A percentile compares a stretch with the other conserved stretches of the same genome.
Evolutionary conservation across 495 filamentous ascomycete species (phyloP).

Genomic region (Penicillium malachiteum): DNA sequence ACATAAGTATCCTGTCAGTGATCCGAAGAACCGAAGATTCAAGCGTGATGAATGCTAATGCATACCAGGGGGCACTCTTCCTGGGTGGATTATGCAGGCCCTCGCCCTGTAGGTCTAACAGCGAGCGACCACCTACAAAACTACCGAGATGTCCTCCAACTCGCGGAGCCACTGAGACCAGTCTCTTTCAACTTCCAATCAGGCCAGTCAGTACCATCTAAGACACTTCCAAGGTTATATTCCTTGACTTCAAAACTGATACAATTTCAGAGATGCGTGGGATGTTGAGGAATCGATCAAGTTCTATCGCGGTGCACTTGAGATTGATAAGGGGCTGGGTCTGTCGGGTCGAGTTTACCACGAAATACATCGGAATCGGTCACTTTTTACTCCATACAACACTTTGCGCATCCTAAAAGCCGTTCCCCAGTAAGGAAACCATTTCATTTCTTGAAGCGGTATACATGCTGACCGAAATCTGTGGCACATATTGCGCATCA

Average conservation of each 20-base stretch:
- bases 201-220: conserved; percentile 17
- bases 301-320: conserved; percentile 23
- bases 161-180: conserved; percentile 12
- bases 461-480: neutral
- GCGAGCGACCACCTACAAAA: conserved; percentile 16
- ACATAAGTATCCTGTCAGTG: conserved; percentile 23
- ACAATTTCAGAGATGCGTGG: conserved; percentile 21
- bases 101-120: conserved; percentile 17
- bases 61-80: conserved; percentile 15
- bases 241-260: neutral
- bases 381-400: conserved; percentile 26
- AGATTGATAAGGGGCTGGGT: conserved; percentile 24
- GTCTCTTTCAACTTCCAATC: conserved; percentile 25
- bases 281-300: conserved; percentile 25
- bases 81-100: conserved; percentile 24
- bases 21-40: neutral
- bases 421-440: conserved; percentile 21
- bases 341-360: conserved; percentile 24
- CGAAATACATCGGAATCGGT: conserved; percentile 31
- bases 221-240: neutral
- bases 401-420: conserved; percentile 16
- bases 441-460: neutral
- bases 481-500: conserved; percentile 16
- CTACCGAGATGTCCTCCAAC: conserved; percentile 20
- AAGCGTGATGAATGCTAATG: neutral